Evolutionary conservation across 176 grass and related monocot species (phyloP).

Genomic region (Juncus effusus): DNA sequence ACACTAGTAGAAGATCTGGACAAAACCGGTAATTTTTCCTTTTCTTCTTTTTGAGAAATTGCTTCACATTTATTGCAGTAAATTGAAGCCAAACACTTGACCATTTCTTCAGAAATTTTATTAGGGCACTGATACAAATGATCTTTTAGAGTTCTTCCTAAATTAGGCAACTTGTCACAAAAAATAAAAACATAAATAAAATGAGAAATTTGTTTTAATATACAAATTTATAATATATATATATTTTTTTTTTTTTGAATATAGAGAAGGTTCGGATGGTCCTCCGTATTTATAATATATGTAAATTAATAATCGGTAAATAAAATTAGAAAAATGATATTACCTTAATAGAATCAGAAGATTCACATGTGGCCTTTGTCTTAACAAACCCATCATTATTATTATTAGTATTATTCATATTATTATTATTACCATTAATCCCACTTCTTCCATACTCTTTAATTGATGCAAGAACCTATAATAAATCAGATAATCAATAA

Average conservation of each 20-base stretch:
- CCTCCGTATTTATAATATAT: not conserved
- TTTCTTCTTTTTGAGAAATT: conserved; percentile 44
- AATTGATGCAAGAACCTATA: conserved; percentile 43
- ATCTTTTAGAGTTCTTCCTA: conserved; percentile 71
- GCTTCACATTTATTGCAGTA: conserved; percentile 52
- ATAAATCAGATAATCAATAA: too few relatives aligned
- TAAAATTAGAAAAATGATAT: conserved; percentile 13
- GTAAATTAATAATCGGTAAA: not conserved
- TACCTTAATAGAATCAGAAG: conserved; percentile 29
- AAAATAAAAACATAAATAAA: conserved; percentile 22
- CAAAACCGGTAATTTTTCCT: conserved; percentile 56
- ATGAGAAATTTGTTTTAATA: too few relatives aligned
- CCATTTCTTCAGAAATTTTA: conserved; percentile 99
- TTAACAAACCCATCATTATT: conserved; percentile 27
- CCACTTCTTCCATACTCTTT: conserved; percentile 37
- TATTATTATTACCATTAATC: conserved; percentile 8
- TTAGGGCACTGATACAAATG: conserved; percentile 88
- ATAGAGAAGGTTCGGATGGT: too few relatives aligned
- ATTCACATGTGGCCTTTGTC: conserved; percentile 53
- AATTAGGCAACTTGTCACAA: conserved; percentile 61
- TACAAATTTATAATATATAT: not conserved
- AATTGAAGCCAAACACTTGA: conserved; percentile 85
- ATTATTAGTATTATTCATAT: too few relatives aligned
- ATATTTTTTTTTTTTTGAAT: not conserved
- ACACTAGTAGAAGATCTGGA: conserved; percentile 74